Base-by-base conservation (phyloP, 805 yeast genomes). In the Yamadazyma phyllophila region DNA sequence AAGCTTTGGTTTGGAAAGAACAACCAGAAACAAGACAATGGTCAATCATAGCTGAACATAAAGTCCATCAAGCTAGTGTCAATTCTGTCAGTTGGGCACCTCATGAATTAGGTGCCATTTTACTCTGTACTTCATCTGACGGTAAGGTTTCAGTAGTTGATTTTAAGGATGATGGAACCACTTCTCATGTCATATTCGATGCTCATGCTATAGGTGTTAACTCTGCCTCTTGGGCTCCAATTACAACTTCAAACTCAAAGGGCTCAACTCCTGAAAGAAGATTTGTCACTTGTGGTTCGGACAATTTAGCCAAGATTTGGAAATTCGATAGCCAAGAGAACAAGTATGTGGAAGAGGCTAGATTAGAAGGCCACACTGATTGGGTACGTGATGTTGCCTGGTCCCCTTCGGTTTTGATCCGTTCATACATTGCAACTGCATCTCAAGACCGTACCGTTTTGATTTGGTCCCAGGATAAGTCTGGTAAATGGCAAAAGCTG, bases 301-400 rank as follows among this genome's bases (percentile, higher is more conserved):
- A 94, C 65, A 91, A 92, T 60, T 75, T 89, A 56, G 96, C 91
- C 46, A 91, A 89, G 64, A 81, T 94, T 58, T 94, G 99, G 99
- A 78, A 75, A 57, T 82, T 69, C 56, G 85, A 84, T 50, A 67
- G 79, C 9, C 66, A 76, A 6, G 56, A 59, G 39, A 78, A 76
- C 54, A 77, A 77, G 24, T 89, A 87, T 62, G 76, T 76, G 20
- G 77, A 83, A 57, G 97, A 92, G 65, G 83, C 83, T 36, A 78
- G 81, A 24, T 77, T 94, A 44, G 83, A 82, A 52, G 99, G 97
- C 34, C 99, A 94, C 66, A 76, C 88, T 13, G 99, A 94, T 66
- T 94, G 99, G 99, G 97, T 94, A 29, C 83, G 99, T 67, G 99
- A 94, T 63, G 97, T 92, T 49, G 89, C 96, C 3, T 94, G 99